Evolutionary conservation across 345 rosid species (phyloP), one percentile per base, ranked within the genome.

Genomic region (Litchi chinensis): DNA sequence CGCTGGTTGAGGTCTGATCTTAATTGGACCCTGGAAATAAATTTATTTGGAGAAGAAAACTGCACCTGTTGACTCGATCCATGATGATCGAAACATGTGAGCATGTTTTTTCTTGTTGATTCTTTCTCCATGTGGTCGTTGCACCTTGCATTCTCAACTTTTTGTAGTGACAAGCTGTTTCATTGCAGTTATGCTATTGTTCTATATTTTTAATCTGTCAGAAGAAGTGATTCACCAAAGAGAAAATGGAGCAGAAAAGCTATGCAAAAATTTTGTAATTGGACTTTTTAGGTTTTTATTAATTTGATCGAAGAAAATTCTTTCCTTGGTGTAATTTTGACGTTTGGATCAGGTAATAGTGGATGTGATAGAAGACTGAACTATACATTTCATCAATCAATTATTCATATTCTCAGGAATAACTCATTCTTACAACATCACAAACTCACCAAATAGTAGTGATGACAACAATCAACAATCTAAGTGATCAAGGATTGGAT

Each of bases 401-500:
- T 72, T 56, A 39, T 72, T 70, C 41, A 70, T 71, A 70, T 70
- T 72, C 65, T 71, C 11, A 54, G 28, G 1, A 56, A 73, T 40
- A 54, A 32, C 26, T 41, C 22, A 18, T 37, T 0, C 66, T 59
- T 73, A 40, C 65, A 56, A 56, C 15, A 54, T 10, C 13, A 4
- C n/a, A 16, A 11, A 60, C 66, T 39, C 76, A 57, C 64, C 6
- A 73, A 57, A 57, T 22, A 59, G 5, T 12, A 73, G 18, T 57
- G n/a, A 43, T n/a, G 5, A 10, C 10, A 10, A 28, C 32, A 57
- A 11, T 72, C 5, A 37, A 12, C 10, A 21, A 46, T 46, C 10
- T 16, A 6, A 65, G 10, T 5, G 18, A 48, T 13, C 73, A 67
- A 54, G 68, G 13, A 2, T 88, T 81, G 9, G 85, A 57, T 73